Evolutionary conservation across 2,329 filamentous ascomycete genomes (phyloP).

Genomic region (Epichloe hybrida): DNA sequence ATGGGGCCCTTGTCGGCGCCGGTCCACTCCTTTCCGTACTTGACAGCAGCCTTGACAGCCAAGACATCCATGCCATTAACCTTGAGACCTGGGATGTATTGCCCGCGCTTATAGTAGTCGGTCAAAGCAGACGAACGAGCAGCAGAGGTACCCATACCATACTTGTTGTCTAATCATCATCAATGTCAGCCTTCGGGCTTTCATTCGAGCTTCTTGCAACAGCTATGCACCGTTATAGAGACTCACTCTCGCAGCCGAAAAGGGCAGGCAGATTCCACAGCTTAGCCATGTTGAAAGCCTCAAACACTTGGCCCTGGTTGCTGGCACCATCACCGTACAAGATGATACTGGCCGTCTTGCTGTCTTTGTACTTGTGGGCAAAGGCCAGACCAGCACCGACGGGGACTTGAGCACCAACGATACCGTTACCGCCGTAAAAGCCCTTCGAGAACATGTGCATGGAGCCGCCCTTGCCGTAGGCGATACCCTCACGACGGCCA

Average conservation of each 20-base stretch:
- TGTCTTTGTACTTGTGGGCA: slow-evolving; percentile 83
- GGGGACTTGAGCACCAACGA: slow-evolving; percentile 95
- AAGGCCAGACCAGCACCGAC: slow-evolving; percentile 95
- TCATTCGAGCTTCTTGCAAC: no score
- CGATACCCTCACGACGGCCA: slow-evolving; percentile 88
- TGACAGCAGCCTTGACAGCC: slow-evolving; percentile 88
- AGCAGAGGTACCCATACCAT: slow-evolving; percentile 97
- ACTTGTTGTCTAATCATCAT: slow-evolving; percentile 77
- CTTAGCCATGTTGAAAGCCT: slow-evolving; percentile 99
- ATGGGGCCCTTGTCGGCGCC: slow-evolving; percentile 75
- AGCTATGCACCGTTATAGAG: no score
- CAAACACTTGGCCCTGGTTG: slow-evolving; percentile 99
- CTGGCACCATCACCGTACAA: slow-evolving; percentile 96
- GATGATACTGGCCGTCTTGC: slow-evolving; percentile 75
- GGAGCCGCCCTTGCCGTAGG: slow-evolving; percentile 96
- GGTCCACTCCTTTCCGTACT: slow-evolving; percentile 86
- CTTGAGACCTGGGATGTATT: slow-evolving; percentile 98
- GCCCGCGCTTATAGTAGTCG: slow-evolving; percentile 99
- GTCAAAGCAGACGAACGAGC: slow-evolving; percentile 88
- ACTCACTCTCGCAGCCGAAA: slow-evolving; percentile 95
- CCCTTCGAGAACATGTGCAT: slow-evolving; percentile 99
- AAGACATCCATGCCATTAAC: slow-evolving; percentile 99
- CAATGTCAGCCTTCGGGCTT: background rate
- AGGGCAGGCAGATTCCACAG: slow-evolving; percentile 93
- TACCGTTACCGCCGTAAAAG: slow-evolving; percentile 98